phyloP scores from a whole-genome alignment of 805 yeast species.

The Zygosaccharomyces lentus region DNA sequence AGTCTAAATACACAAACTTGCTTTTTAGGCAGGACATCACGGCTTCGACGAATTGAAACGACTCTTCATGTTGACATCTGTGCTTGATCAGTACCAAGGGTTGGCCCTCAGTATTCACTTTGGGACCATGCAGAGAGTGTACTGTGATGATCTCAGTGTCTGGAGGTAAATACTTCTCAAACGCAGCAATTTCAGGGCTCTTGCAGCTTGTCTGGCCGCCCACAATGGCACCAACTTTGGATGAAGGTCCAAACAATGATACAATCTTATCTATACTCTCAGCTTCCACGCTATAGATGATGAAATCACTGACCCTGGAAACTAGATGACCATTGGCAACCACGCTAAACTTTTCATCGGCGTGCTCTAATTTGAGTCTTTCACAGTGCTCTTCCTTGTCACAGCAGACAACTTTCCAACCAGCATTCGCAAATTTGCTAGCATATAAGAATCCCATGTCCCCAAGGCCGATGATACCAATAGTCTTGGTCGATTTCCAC shows the following conservation, averaged over 20 bases:
- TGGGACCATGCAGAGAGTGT: conserved; percentile 94
- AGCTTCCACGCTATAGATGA: conserved; percentile 91
- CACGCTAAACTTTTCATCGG: conserved; percentile 47
- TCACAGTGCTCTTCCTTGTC: conserved; percentile 68
- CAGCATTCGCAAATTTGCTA: conserved; percentile 65
- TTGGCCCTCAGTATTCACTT: conserved; percentile 82
- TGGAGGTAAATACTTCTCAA: conserved; percentile 66
- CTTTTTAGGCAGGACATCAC: conserved; percentile 73
- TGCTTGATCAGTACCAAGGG: conserved; percentile 86
- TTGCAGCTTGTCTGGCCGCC: conserved; percentile 99
- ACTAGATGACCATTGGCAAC: conserved; percentile 80
- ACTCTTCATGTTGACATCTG: conserved; percentile 49
- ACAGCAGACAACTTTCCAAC: conserved; percentile 87
- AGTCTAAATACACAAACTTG: conserved; percentile 68
- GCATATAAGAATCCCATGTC: conserved; percentile 96
- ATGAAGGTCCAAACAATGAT: conserved; percentile 72
- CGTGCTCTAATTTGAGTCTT: conserved; percentile 39
- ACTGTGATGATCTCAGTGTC: conserved; percentile 83
- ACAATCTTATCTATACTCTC: conserved; percentile 75
- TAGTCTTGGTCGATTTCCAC: conserved; percentile 47
- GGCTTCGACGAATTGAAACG: conserved; percentile 55
- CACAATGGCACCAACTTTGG: conserved; percentile 82
- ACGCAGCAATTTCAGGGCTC: conserved; percentile 81
- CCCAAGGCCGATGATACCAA: conserved; percentile 94
- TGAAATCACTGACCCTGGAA: conserved; percentile 73